Percentiles rank a stretch among this genome's conserved stretches.
Evolutionary conservation across 2,329 filamentous ascomycete species (phyloP).

Genomic region (Calonectria leucothoes): DNA sequence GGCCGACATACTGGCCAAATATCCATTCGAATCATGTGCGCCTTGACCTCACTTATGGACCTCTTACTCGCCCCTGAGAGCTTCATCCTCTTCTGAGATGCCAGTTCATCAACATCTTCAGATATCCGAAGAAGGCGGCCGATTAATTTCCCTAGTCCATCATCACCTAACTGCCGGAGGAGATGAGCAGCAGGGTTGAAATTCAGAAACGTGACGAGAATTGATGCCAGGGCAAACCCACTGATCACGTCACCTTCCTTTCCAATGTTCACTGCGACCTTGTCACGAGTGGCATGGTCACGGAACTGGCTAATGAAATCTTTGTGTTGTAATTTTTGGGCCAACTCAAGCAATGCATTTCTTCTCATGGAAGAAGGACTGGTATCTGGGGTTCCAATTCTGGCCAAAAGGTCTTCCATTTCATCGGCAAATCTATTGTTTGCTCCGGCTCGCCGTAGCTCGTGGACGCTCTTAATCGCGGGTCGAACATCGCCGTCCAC

Average conservation of each 20-base stretch:
- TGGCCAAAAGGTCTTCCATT: conserved; percentile 72
- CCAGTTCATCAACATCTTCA: conserved; percentile 69
- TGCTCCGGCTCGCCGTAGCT: conserved; percentile 73
- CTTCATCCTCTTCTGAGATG: conserved; percentile 74
- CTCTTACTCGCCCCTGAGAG: conserved; percentile 74
- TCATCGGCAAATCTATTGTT: conserved; percentile 75
- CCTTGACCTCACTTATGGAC: conserved; percentile 66
- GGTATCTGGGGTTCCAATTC: conserved; percentile 64
- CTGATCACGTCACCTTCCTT: conserved; percentile 70
- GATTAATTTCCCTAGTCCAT: conserved; percentile 67
- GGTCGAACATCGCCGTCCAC: conserved; percentile 56
- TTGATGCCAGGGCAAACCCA: conserved; percentile 72
- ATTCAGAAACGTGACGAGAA: conserved; percentile 71
- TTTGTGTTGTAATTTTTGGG: conserved; percentile 69
- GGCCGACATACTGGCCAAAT: conserved; percentile 71
- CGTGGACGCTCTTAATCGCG: conserved; percentile 72
- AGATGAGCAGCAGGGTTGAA: conserved; percentile 71
- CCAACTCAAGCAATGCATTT: conserved; percentile 69
- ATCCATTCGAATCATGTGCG: conserved; percentile 61
- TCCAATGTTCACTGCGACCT: conserved; percentile 72
- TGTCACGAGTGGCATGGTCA: conserved; percentile 77
- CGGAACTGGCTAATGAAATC: conserved; percentile 77
- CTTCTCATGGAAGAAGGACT: conserved; percentile 65
- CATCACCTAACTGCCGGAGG: conserved; percentile 65
- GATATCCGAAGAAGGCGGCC: conserved; percentile 63